phyloP scores from a whole-genome alignment of 108 stramenopile genomes.

The Pseudonitzschia delicatissima region DNA sequence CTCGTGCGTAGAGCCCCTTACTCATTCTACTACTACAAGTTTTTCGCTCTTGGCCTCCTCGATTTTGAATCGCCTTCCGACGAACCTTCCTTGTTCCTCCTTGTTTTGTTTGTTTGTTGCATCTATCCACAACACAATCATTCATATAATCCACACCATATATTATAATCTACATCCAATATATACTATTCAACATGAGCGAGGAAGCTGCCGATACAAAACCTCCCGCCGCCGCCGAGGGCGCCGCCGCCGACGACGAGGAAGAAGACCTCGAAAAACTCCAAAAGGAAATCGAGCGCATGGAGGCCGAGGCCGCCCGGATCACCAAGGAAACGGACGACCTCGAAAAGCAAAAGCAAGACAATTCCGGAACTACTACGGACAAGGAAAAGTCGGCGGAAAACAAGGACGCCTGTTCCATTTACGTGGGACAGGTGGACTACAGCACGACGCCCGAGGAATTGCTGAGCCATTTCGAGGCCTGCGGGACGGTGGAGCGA shows the following conservation, averaged over 20 bases:
- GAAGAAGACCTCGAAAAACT: conserved; percentile 56
- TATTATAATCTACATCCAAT: neutral
- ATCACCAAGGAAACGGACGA: conserved; percentile 62
- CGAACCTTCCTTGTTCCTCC: no score
- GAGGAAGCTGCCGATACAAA: conserved; percentile 44
- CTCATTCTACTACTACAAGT: no score
- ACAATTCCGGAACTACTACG: neutral
- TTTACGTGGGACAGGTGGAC: conserved; percentile 98
- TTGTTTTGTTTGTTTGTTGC: no score
- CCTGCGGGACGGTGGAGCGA: conserved; percentile 95
- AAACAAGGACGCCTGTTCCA: conserved; percentile 29
- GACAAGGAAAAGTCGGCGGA: neutral
- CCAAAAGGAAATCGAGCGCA: conserved; percentile 76
- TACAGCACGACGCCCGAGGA: conserved; percentile 95
- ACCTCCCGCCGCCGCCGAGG: conserved; percentile 23
- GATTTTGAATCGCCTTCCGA: no score
- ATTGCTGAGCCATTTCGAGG: conserved; percentile 90
- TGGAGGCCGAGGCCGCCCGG: conserved; percentile 84
- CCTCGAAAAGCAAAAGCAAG: conserved; percentile 36
- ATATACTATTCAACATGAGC: conserved; percentile 17
- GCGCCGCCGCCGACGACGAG: conserved; percentile 40
- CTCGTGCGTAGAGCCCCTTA: no score
- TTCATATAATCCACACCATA: neutral
- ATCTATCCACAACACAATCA: neutral
- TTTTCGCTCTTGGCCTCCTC: no score